Evolutionary conservation across 2,329 filamentous ascomycete genomes (phyloP).

Genomic region (Mariannaea elegans): DNA sequence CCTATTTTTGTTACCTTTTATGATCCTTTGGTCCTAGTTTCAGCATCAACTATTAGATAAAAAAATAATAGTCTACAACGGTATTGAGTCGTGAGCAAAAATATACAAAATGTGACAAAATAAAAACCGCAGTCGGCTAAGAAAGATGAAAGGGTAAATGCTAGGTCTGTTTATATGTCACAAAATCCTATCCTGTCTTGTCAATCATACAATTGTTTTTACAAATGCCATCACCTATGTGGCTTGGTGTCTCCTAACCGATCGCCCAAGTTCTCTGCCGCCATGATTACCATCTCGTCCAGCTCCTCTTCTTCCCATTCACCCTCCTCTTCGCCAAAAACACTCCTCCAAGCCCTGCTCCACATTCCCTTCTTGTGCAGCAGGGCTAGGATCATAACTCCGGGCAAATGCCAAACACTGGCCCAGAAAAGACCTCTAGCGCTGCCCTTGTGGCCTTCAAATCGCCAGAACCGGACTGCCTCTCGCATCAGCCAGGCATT

Average conservation of each 20-base stretch:
- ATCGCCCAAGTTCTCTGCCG: constrained; percentile 37
- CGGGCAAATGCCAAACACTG: constrained; percentile 94
- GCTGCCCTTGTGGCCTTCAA: constrained; percentile 79
- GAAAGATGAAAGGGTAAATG: constrained; percentile 2
- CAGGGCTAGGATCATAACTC: constrained; percentile 88
- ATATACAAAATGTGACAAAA: constrained; percentile 3
- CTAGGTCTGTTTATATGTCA: constrained; percentile 5
- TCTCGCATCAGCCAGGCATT: constrained; percentile 88
- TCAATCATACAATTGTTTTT: constrained; percentile 38
- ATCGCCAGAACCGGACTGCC: constrained; percentile 82
- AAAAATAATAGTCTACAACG: constrained; percentile 26
- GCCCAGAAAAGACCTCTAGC: constrained; percentile 94
- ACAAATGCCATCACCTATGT: constrained; percentile 27
- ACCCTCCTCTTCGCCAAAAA: constrained; percentile 69
- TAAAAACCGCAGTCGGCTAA: constrained; percentile 11
- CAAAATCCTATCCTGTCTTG: constrained; percentile 13
- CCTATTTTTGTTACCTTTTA: not conserved
- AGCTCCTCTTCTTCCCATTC: constrained; percentile 67
- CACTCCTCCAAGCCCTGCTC: constrained; percentile 79
- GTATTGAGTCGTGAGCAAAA: constrained; percentile 25
- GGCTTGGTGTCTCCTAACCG: constrained; percentile 25
- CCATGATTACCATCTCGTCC: constrained; percentile 51
- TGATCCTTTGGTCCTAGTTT: not conserved
- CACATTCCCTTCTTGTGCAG: constrained; percentile 94
- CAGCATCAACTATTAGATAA: not conserved